Base-by-base conservation (phyloP, 345 rosid species). In the Moricandia moricandioides region DNA sequence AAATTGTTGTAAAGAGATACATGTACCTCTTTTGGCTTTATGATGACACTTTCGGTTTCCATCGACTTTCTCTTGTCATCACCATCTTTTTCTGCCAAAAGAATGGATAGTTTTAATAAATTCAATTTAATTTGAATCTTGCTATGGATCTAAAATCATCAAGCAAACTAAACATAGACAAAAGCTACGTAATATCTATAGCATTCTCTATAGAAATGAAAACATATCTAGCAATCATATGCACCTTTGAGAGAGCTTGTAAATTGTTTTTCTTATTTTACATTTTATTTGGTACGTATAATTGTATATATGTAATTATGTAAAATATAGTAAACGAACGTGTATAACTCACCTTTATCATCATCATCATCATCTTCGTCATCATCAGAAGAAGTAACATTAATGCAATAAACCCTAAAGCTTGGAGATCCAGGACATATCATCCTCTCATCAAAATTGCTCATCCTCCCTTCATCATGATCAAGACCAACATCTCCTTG, bases 371-470 rank as follows among this genome's bases (percentile, higher is more conserved):
- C 64, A 57, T 40, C 47, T 1, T 40, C 47, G 6, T 40, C 47
- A 11, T 40, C 47, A 40, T 40, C 47, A 40, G 47, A 40, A 40
- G 73, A 60, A 45, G 76, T 12, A 62, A 76, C 67, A 58, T 82
- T 60, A 5, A 68, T 34, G 71, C 83, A 84, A 71, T 84, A 84
- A 54, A 84, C 80, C 65, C 80, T 80, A 80, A 84, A 84, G 70
- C 84, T 82, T 21, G 84, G 83, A 43, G 87, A 84, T 47, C 75
- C 81, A 35, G 82, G 79, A 65, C 68, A 76, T 21, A 68, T 62
- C 71, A 69, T 65, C 18, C 60, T 54, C 43, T 73, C 82, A 26
- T 73, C 82, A 2, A 78, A 35, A 33, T 62, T 59, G 29, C 57
- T 70, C 37, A 69, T 39, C 24, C 49, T 47, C 54, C 61, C 73